Evolutionary conservation across 2,329 filamentous ascomycete species (phyloP).

Genomic region (Paraphoma sp.): DNA sequence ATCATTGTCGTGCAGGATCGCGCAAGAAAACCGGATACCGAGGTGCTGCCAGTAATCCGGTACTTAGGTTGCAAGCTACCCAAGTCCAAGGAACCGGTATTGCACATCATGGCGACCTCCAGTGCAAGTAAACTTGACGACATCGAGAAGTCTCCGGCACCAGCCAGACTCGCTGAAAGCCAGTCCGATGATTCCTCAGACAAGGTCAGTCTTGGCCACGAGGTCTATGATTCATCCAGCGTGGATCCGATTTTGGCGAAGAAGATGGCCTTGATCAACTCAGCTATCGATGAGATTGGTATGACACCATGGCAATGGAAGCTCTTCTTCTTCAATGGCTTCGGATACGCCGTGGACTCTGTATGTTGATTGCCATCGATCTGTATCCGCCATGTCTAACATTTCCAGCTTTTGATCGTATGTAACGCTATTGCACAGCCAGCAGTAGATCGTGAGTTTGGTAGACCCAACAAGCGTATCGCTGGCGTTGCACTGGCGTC

Average conservation of each 20-base stretch:
- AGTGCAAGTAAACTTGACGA: neutral
- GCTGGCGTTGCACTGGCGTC: conserved; percentile 49
- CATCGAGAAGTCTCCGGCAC: neutral
- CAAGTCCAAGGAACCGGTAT: neutral
- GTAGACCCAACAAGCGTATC: conserved; percentile 19
- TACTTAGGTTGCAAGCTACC: neutral
- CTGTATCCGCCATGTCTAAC: conserved; percentile 20
- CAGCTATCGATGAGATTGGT: conserved; percentile 63
- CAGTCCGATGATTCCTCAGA: conserved; percentile 5
- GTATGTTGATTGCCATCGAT: conserved; percentile 7
- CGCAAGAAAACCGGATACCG: neutral
- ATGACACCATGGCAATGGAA: conserved; percentile 67
- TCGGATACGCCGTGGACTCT: conserved; percentile 55
- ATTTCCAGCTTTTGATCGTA: conserved; percentile 29
- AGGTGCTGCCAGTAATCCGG: neutral
- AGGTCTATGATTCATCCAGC: conserved; percentile 18
- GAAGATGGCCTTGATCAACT: conserved; percentile 47
- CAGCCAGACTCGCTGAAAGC: neutral
- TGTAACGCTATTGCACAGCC: conserved; percentile 45
- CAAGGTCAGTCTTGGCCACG: conserved; percentile 2
- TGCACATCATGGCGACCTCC: neutral
- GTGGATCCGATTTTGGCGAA: conserved; percentile 49
- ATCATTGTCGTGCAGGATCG: neutral
- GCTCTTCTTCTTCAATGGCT: conserved; percentile 68
- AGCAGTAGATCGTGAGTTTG: conserved; percentile 34